phyloP scores from a whole-genome alignment of 2,329 filamentous ascomycete species.

The Aspergillus fructus region DNA sequence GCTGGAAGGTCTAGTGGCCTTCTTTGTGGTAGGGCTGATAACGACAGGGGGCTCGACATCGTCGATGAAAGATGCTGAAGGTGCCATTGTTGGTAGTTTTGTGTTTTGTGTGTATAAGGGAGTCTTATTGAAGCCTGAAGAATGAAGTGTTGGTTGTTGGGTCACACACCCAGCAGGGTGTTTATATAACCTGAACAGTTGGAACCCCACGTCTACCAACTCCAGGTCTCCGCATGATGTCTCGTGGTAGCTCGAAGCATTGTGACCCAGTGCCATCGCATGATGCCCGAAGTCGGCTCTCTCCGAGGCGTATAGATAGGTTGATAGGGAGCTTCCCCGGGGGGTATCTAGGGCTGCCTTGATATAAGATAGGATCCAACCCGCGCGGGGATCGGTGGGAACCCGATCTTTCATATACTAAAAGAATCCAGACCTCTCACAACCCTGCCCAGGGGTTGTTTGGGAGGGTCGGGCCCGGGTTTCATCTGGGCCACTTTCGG shows the following conservation, averaged over 20 bases:
- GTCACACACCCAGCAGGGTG: background rate
- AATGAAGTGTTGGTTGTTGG: background rate
- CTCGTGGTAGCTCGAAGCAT: background rate
- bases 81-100: background rate
- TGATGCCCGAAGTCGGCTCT: background rate
- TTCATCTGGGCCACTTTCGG: too few species aligned
- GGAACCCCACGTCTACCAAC: background rate
- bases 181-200: background rate
- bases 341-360: too few species aligned
- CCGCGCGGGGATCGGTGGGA: background rate
- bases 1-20: conserved; percentile 9
- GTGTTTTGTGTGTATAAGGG: background rate
- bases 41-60: background rate
- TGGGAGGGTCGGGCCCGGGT: too few species aligned
- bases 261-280: too few species aligned
- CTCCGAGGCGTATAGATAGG: background rate
- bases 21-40: conserved; percentile 7
- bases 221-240: background rate
- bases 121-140: background rate
- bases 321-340: too few species aligned
- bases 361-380: background rate
- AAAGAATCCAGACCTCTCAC: background rate
- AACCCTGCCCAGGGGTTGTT: too few species aligned
- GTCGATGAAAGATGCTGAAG: background rate
- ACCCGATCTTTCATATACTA: background rate